These are phyloP conservation scores for Acacia crassicarpa DNA, from an alignment of 306 rosid species.

Conservation along the genomic window DNA sequence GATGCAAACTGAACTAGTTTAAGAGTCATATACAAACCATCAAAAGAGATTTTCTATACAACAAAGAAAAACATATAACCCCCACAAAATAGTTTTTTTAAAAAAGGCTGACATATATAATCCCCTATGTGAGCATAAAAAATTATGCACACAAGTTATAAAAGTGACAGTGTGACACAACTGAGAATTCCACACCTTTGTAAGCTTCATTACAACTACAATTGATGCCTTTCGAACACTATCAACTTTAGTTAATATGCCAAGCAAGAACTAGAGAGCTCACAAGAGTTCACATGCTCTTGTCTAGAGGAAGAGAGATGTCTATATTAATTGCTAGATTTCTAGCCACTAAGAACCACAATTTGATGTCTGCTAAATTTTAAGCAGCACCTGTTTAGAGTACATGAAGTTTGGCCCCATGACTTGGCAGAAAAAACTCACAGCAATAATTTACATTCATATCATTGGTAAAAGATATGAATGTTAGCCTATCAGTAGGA, in stretches of 20 bases:
- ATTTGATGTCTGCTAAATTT: background rate
- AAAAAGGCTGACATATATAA: background rate
- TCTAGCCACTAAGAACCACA: background rate
- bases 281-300: conserved; percentile 37
- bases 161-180: conserved; percentile 2
- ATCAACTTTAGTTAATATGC: conserved; percentile 92
- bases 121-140: background rate
- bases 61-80: too few species aligned
- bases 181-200: conserved; percentile 64
- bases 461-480: background rate
- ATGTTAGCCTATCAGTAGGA: background rate
- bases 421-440: background rate
- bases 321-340: background rate
- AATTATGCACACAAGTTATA: background rate
- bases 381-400: background rate
- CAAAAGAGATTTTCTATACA: background rate
- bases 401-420: background rate
- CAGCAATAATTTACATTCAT: background rate
- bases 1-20: background rate
- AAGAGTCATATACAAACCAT: background rate
- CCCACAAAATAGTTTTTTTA: too few species aligned
- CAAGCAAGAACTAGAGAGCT: conserved; percentile 29
- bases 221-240: conserved; percentile 81
- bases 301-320: conserved; percentile 21
- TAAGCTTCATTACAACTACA: conserved; percentile 89